Conservation (phyloP, 2,329 filamentous ascomycete genomes). For the Ophiostoma himal-ulmi region DNA sequence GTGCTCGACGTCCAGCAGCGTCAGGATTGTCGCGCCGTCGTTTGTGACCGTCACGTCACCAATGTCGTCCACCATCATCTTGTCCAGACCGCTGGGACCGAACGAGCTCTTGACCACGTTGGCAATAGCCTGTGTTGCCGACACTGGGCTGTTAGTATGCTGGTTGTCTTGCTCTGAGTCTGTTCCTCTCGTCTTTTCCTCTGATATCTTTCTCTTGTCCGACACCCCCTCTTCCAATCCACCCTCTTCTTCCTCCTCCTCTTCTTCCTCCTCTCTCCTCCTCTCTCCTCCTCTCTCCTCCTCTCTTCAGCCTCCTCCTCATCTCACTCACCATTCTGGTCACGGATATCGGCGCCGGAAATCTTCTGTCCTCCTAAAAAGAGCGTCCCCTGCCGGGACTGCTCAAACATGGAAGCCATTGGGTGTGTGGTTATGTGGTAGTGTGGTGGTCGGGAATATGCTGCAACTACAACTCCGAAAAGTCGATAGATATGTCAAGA, state of each 20-base stretch:
- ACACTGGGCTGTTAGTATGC: constrained; percentile 50
- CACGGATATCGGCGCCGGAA: constrained; percentile 89
- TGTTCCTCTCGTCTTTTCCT: not conserved
- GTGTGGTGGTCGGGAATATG: not conserved
- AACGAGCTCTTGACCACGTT: constrained; percentile 99
- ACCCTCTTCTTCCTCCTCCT: not conserved
- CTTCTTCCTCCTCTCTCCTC: too few species aligned
- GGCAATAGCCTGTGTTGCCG: constrained; percentile 91
- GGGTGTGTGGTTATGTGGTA: constrained; percentile 24
- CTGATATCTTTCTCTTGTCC: not conserved
- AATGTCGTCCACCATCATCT: constrained; percentile 99
- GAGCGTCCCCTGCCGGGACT: constrained; percentile 88
- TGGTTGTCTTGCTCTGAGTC: not conserved
- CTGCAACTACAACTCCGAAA: not conserved
- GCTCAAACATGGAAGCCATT: constrained; percentile 96
- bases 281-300: not conserved
- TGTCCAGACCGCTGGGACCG: constrained; percentile 91
- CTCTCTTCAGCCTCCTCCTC: not conserved
- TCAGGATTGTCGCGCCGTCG: constrained; percentile 94
- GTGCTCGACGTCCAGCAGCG: constrained; percentile 92
- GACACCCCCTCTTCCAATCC: not conserved
- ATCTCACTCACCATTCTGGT: constrained; percentile 71
- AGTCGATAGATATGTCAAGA: constrained; percentile 4
- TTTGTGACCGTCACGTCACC: constrained; percentile 94
- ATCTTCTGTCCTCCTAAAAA: constrained; percentile 98